Conservation (phyloP, 495 filamentous ascomycete species). For the Glarea lozoyensis region DNA sequence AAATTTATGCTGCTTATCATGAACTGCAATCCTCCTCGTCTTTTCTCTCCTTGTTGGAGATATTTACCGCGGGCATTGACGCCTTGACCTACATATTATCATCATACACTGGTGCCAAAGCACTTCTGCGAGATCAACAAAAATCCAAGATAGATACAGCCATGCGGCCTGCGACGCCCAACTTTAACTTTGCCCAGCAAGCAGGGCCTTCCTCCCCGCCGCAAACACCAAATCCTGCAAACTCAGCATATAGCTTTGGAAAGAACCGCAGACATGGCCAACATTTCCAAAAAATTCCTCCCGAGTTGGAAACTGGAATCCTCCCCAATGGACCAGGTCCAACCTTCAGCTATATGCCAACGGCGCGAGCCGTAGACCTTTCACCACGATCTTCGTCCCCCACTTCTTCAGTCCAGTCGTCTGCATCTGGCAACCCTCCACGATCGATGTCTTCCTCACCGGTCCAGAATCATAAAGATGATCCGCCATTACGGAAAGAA, state of each 20-base stretch:
- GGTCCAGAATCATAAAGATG: not conserved
- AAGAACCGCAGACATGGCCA: constrained; percentile 16
- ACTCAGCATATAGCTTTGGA: constrained; percentile 1
- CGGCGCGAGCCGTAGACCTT: constrained; percentile 34
- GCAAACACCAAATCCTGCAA: constrained; percentile 35
- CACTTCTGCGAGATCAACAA: not conserved
- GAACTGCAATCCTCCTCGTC: constrained; percentile 42
- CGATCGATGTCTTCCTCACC: constrained; percentile 15
- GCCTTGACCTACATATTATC: constrained; percentile 15
- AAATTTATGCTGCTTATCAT: constrained; percentile 35
- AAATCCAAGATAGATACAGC: constrained; percentile 10
- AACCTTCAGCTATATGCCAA: constrained; percentile 31
- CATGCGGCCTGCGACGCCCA: constrained; percentile 42
- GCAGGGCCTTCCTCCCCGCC: constrained; percentile 45
- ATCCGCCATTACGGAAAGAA: constrained; percentile 2
- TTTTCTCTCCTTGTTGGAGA: constrained; percentile 47
- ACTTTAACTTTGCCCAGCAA: constrained; percentile 30
- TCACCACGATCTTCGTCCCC: constrained; percentile 41
- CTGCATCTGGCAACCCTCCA: constrained; percentile 7
- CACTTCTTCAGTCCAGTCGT: constrained; percentile 17
- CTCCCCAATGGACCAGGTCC: constrained; percentile 31
- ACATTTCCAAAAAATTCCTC: constrained; percentile 4
- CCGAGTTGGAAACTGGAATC: constrained; percentile 12
- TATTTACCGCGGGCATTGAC: constrained; percentile 20
- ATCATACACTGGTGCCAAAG: constrained; percentile 5